Evolutionary conservation across 768 basidiomycete species (phyloP).

Genomic region (Sporobolomyces roseus): DNA sequence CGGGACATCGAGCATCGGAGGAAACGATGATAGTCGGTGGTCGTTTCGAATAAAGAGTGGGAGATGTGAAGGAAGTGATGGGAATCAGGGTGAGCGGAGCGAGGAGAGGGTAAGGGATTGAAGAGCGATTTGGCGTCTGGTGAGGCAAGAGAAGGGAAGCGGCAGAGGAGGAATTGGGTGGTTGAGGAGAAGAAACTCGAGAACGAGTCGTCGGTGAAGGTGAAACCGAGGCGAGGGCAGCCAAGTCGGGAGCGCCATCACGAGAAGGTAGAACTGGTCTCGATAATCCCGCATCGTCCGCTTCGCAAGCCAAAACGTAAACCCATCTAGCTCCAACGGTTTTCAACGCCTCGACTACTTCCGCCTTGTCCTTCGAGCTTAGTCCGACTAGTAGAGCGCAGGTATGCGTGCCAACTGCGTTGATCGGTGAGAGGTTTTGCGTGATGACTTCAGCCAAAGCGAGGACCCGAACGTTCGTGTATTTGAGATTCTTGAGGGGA

Average conservation of each 20-base stretch:
- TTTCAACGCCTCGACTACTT: conserved; percentile 33
- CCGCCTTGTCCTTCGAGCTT: conserved; percentile 12
- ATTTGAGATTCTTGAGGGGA: conserved; percentile 20
- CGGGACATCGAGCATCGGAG: conserved; percentile 14
- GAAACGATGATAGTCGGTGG: conserved; percentile 36
- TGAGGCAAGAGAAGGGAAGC: neutral
- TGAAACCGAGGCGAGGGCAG: neutral
- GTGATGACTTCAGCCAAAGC: conserved; percentile 40
- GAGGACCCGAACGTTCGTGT: conserved; percentile 41
- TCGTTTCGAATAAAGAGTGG: conserved; percentile 28
- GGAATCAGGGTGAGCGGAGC: conserved; percentile 17
- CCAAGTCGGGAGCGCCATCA: neutral
- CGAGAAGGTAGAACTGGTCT: neutral
- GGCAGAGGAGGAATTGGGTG: neutral
- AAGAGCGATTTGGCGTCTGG: conserved; percentile 9
- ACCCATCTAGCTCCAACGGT: conserved; percentile 39
- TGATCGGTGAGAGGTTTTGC: conserved; percentile 42
- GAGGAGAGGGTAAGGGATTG: conserved; percentile 36
- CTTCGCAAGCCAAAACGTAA: conserved; percentile 31
- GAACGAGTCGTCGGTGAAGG: neutral
- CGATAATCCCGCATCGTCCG: neutral
- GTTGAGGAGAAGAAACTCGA: conserved; percentile 15
- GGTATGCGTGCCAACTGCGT: conserved; percentile 40
- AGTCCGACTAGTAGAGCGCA: conserved; percentile 34
- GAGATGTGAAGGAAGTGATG: conserved; percentile 24